These are phyloP conservation scores for Saccharomycopsis olivae DNA, from an alignment of 805 yeast species.

Conservation along the genomic window DNA sequence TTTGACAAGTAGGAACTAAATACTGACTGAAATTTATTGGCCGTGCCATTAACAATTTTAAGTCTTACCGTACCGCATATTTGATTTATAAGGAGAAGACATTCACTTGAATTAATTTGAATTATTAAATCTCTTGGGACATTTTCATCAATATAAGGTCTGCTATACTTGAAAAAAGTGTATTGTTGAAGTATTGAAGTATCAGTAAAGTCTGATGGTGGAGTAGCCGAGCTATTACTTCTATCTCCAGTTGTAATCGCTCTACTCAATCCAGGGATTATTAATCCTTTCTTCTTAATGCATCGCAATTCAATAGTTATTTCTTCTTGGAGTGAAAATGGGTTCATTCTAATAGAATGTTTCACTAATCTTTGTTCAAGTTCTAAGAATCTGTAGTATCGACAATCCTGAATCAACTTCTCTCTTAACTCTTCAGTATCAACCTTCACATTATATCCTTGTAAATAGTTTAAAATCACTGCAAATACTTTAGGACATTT, in stretches of 20 bases:
- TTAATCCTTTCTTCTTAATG: conserved; percentile 27
- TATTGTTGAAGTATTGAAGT: background rate
- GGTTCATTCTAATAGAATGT: conserved; percentile 39
- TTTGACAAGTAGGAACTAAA: background rate
- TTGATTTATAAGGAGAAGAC: conserved; percentile 3
- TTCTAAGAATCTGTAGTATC: conserved; percentile 64
- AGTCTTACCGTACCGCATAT: background rate
- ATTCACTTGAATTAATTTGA: conserved; percentile 4
- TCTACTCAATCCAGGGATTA: too few species aligned
- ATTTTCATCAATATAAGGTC: conserved; percentile 10
- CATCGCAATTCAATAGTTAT: conserved; percentile 43
- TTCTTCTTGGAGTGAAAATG: conserved; percentile 41
- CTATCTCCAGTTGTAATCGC: too few species aligned
- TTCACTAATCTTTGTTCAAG: conserved; percentile 63
- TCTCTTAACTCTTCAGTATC: conserved; percentile 44
- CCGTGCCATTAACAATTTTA: conserved; percentile 6
- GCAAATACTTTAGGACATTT: conserved; percentile 38
- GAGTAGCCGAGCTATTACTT: background rate
- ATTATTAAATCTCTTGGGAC: conserved; percentile 1
- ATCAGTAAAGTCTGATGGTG: background rate
- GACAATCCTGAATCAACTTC: conserved; percentile 55
- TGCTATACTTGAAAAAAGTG: conserved; percentile 1
- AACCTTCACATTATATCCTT: conserved; percentile 42
- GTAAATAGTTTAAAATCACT: conserved; percentile 43
- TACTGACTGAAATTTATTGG: too few species aligned